Percentiles rank a stretch among this genome's conserved stretches.
Evolutionary conservation across 2,329 filamentous ascomycete genomes (phyloP).

Genomic region (Arachnomyces sp.): DNA sequence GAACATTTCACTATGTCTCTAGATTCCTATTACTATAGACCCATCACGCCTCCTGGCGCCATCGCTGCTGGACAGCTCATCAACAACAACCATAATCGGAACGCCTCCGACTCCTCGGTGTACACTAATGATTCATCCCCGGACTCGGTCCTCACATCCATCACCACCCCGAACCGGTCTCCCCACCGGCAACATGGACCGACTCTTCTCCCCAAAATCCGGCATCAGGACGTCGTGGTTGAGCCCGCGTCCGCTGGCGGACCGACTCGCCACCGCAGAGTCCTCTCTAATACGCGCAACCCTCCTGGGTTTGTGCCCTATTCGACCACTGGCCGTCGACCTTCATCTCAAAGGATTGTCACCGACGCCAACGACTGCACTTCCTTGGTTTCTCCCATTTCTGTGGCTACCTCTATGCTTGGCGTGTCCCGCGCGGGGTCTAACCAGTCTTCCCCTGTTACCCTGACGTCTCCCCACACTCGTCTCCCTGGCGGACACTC

Average conservation of each 20-base stretch:
- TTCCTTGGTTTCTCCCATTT: constrained; percentile 38
- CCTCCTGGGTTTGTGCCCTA: constrained; percentile 46
- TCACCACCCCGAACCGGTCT: constrained; percentile 62
- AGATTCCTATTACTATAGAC: constrained; percentile 35
- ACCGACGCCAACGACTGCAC: constrained; percentile 39
- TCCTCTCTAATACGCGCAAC: constrained; percentile 46
- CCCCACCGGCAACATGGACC: constrained; percentile 70
- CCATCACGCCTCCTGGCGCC: constrained; percentile 35
- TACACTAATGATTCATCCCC: constrained; percentile 56
- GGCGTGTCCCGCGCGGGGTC: constrained; percentile 25
- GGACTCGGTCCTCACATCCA: constrained; percentile 59
- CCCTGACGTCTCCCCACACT: constrained; percentile 40
- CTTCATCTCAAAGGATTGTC: constrained; percentile 36
- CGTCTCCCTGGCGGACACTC: constrained; percentile 28
- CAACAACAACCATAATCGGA: constrained; percentile 46
- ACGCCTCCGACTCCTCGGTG: constrained; percentile 57
- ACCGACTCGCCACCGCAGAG: constrained; percentile 50
- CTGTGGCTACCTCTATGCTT: constrained; percentile 30
- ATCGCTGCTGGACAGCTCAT: constrained; percentile 25
- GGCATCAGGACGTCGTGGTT: constrained; percentile 71
- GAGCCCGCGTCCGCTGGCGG: constrained; percentile 45
- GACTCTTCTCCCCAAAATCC: constrained; percentile 74
- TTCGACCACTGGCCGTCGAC: constrained; percentile 27
- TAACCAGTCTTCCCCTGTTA: constrained; percentile 57
- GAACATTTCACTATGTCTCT: constrained; percentile 30